Evolutionary conservation across 345 rosid species (phyloP).

Genomic region (Camelina neglecta): DNA sequence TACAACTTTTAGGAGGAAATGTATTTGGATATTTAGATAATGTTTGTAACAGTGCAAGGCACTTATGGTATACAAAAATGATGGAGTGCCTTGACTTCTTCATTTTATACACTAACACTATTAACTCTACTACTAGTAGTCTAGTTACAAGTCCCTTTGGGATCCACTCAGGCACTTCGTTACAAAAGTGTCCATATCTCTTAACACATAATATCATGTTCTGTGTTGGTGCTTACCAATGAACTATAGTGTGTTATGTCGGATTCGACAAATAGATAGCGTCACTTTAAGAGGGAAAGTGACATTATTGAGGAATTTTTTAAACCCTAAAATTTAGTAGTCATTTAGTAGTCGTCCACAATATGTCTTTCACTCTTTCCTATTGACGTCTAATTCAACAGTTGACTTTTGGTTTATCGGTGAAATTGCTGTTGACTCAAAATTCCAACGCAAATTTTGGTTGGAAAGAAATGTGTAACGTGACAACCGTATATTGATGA

Average conservation of each 20-base stretch:
- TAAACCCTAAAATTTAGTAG: neutral
- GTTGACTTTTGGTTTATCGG: neutral
- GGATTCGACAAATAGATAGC: constrained; percentile 27
- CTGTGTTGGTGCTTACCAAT: constrained; percentile 30
- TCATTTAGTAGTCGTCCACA: constrained; percentile 7
- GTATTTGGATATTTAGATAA: constrained; percentile 2
- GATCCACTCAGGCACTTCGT: constrained; percentile 24
- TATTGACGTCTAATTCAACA: constrained; percentile 15
- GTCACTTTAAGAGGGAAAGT: constrained; percentile 19
- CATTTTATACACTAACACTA: neutral
- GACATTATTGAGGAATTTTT: constrained; percentile 21
- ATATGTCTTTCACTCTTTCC: constrained; percentile 5
- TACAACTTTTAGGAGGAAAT: constrained; percentile 11
- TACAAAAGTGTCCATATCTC: constrained; percentile 8
- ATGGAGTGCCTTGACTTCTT: constrained; percentile 27
- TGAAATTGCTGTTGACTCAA: constrained; percentile 17
- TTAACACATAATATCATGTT: constrained; percentile 21
- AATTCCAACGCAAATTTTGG: neutral
- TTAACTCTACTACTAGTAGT: neutral
- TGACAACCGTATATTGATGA: constrained; percentile 3
- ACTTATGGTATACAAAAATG: constrained; percentile 22
- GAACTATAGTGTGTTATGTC: constrained; percentile 34
- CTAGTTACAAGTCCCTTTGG: constrained; percentile 4
- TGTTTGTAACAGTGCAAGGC: constrained; percentile 23
- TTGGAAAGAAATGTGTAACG: constrained; percentile 11